A percentile compares a stretch with the other conserved stretches of the same genome.
phyloP scores from a whole-genome alignment of 257 asterid genomes.

The Solanum virginianum region DNA sequence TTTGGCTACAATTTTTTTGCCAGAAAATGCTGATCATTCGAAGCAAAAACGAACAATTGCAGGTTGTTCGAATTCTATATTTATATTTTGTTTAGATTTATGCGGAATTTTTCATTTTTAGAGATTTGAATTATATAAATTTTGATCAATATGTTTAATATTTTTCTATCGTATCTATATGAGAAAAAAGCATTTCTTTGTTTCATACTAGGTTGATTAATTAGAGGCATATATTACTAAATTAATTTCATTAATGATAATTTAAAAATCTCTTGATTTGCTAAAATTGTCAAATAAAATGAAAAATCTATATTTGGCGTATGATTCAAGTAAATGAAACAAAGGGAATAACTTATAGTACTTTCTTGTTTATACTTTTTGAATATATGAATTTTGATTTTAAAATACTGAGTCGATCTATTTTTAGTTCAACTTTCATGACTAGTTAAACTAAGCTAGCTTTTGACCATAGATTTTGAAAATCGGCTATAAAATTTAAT shows the following conservation, averaged over 20 bases:
- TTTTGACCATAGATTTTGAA: neutral
- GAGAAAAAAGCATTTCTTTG: neutral
- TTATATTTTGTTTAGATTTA: neutral
- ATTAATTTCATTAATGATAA: neutral
- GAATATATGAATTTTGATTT: too few species aligned
- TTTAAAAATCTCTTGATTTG: neutral
- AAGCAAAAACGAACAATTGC: slow-evolving; percentile 23
- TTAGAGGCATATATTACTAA: neutral
- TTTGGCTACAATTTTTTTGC: slow-evolving; percentile 1
- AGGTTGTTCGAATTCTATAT: neutral
- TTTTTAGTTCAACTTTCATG: neutral
- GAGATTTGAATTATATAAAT: neutral
- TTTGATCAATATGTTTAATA: too few species aligned
- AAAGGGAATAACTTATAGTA: neutral
- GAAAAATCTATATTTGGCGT: too few species aligned
- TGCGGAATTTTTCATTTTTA: neutral
- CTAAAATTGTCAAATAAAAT: neutral
- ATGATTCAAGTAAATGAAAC: too few species aligned
- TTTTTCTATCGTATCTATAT: too few species aligned
- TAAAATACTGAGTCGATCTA: too few species aligned
- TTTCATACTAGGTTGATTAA: neutral
- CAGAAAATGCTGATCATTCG: neutral
- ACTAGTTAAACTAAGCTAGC: neutral
- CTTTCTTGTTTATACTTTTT: neutral
- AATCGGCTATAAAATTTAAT: neutral